phyloP scores from a whole-genome alignment of 1,139 yeast species.

The Candida tetrigidarum region DNA sequence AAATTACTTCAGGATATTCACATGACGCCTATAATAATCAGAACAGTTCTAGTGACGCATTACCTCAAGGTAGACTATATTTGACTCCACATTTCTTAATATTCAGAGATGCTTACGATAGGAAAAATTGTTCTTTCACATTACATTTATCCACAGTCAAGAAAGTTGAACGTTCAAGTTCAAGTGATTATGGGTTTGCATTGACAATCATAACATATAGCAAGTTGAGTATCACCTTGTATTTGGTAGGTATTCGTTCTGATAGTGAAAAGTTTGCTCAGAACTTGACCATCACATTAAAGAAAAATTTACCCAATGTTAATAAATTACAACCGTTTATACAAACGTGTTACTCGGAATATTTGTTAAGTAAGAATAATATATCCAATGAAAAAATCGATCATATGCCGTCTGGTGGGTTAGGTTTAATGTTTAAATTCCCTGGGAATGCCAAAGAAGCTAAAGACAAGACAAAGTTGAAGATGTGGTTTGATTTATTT shows the following conservation, averaged over 20 bases:
- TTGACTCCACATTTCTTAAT: constrained; percentile 77
- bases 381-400: constrained; percentile 48
- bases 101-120: constrained; percentile 73
- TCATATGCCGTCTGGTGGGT: constrained; percentile 77
- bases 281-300: constrained; percentile 62
- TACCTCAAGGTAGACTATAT: constrained; percentile 62
- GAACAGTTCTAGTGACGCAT: constrained; percentile 17
- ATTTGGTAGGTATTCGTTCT: constrained; percentile 78
- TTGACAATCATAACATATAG: constrained; percentile 72
- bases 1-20: constrained; percentile 46
- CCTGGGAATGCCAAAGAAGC: constrained; percentile 87
- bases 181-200: constrained; percentile 79
- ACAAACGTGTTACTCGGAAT: constrained; percentile 83
- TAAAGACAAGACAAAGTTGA: constrained; percentile 84
- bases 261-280: constrained; percentile 83
- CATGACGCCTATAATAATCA: constrained; percentile 29
- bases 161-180: constrained; percentile 84
- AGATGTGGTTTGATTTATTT: constrained; percentile 92
- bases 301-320: constrained; percentile 67
- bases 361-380: constrained; percentile 66
- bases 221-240: constrained; percentile 64
- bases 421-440: constrained; percentile 80
- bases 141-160: constrained; percentile 79
- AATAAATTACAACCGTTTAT: constrained; percentile 66
- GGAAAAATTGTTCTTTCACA: constrained; percentile 66